Evolutionary conservation across 2,329 filamentous ascomycete genomes (phyloP).

Genomic region (Cordyceps sp.): DNA sequence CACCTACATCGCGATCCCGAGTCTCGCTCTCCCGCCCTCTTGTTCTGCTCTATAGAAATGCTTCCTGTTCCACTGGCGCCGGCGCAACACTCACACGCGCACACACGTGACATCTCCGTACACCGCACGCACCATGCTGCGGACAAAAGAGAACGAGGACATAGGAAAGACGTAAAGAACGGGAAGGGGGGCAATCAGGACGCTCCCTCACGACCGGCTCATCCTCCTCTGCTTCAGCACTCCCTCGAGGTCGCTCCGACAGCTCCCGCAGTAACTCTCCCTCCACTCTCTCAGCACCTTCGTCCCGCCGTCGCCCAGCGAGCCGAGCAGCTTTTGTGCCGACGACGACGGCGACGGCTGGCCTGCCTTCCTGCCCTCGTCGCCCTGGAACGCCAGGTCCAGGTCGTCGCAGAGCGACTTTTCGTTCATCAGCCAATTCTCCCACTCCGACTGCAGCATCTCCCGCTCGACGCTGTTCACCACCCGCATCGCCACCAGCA

Average conservation of each 20-base stretch:
- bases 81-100: too few species aligned
- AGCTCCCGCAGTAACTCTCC: constrained; percentile 39
- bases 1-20: too few species aligned
- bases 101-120: too few species aligned
- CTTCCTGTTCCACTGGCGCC: too few species aligned
- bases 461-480: constrained; percentile 82
- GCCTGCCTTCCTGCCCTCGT: constrained; percentile 7
- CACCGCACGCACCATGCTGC: too few species aligned
- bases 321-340: too few species aligned
- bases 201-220: constrained; percentile 7
- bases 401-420: constrained; percentile 55
- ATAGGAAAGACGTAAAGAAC: not conserved
- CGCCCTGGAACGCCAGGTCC: constrained; percentile 22
- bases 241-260: constrained; percentile 24
- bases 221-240: constrained; percentile 15
- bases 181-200: too few species aligned
- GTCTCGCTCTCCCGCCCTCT: too few species aligned
- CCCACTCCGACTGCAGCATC: constrained; percentile 76
- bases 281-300: constrained; percentile 30
- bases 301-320: constrained; percentile 13
- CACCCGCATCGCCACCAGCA: constrained; percentile 77
- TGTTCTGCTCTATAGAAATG: too few species aligned
- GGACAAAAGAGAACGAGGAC: not conserved
- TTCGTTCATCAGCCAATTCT: constrained; percentile 79
- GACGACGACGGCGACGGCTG: too few species aligned